Conservation (phyloP, 345 rosid species). For the Dovyalis caffra region DNA sequence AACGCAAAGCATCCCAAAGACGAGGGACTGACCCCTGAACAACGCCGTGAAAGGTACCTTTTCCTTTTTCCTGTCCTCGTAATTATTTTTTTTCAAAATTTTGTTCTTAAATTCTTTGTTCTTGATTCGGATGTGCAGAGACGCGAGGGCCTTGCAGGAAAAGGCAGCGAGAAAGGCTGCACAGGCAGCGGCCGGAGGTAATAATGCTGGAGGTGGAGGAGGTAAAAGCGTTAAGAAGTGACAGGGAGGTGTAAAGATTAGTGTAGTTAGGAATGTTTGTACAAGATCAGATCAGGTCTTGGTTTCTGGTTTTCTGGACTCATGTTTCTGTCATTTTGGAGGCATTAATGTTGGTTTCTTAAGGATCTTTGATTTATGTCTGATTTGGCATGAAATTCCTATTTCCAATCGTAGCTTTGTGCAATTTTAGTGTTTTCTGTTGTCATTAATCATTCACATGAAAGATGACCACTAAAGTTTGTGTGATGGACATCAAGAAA, state of each 20-base stretch:
- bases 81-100: neutral
- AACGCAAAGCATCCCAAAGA: constrained; percentile 33
- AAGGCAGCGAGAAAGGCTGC: constrained; percentile 43
- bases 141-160: constrained; percentile 49
- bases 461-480: too few species aligned
- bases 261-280: constrained; percentile 5
- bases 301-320: constrained; percentile 9
- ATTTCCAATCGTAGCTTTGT: neutral
- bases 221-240: constrained; percentile 17
- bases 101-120: neutral
- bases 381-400: constrained; percentile 13
- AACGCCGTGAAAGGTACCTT: constrained; percentile 52
- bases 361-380: constrained; percentile 9
- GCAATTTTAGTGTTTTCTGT: neutral
- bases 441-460: neutral
- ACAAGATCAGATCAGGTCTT: constrained; percentile 12
- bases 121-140: constrained; percentile 17
- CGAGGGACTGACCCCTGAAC: constrained; percentile 60
- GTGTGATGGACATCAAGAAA: too few species aligned
- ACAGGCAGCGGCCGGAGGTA: constrained; percentile 20
- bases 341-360: constrained; percentile 21
- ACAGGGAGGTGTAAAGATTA: neutral
- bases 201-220: constrained; percentile 12
- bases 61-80: too few species aligned
- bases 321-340: neutral